phyloP scores from a whole-genome alignment of 225 moss, liverwort and hornwort genomes.

The Thuidium tamariscinum region DNA sequence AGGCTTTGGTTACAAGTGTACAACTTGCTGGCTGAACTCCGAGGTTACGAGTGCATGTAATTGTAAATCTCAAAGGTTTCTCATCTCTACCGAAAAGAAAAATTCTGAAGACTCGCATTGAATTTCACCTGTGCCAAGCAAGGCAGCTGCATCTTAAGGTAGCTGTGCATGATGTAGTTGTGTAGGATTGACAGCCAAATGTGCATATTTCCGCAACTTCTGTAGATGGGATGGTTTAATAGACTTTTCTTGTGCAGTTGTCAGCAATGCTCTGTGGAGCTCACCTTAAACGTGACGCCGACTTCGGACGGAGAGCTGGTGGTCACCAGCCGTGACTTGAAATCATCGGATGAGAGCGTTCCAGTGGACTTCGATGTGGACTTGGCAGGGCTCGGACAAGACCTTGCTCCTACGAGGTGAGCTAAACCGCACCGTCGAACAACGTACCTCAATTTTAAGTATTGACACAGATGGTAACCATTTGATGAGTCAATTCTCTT shows the following conservation, averaged over 20 bases:
- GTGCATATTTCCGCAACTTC: not conserved
- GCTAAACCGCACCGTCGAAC: not conserved
- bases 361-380: conserved; percentile 42
- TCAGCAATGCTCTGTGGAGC: conserved; percentile 48
- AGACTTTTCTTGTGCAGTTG: conserved; percentile 35
- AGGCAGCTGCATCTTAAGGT: no score
- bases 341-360: conserved; percentile 23
- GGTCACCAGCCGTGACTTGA: conserved; percentile 58
- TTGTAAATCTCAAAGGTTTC: not conserved
- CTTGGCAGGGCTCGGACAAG: not conserved
- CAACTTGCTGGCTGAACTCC: not conserved
- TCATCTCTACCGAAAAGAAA: not conserved
- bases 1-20: not conserved
- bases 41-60: no score
- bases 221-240: not conserved
- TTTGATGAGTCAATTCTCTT: no score
- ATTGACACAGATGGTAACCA: no score
- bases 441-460: no score
- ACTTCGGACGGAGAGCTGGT: conserved; percentile 24
- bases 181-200: not conserved
- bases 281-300: conserved; percentile 48
- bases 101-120: not conserved
- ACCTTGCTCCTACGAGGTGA: not conserved
- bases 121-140: not conserved
- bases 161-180: not conserved